Base-by-base conservation (phyloP, 2,329 filamentous ascomycete genomes). In the Plectosphaerella sp. region DNA sequence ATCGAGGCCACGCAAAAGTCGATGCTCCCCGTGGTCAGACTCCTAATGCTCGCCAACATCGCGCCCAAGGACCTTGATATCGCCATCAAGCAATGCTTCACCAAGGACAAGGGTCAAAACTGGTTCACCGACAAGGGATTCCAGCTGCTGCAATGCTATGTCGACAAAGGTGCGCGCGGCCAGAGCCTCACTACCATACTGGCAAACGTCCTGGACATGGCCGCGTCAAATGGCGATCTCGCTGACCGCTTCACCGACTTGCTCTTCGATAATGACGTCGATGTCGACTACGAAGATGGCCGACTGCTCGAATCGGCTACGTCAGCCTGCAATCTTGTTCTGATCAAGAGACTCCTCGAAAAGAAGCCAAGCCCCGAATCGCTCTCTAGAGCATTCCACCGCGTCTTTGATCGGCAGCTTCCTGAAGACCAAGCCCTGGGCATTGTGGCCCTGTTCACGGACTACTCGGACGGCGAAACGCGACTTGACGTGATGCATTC, bases 281-380 rank as follows among this genome's bases (percentile, higher is more conserved):
- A 76, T 51, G 71, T 80, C 53, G 75, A 80, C 58, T 69, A 75
- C 53, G 70, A 76, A 18, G 62, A 73, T 50, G 76, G 76, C 18
- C 53, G 80, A 59, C 75, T 78, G 2, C 63, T 87, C 7, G 74
- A 76, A 50, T 67, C 75, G 48, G 81, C 82, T 2, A 78, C 82
- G 1, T 74, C 74, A 1, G 74, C 72, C 43, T 80, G 75, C 7
- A 74, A 82, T 47, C 62, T 70, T 5, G 67, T 70, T 12, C 72
- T 85, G 56, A 75, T 82, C 3, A 67, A 65, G 47, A 67, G 72
- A 46, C 69, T 87, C 20, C 67, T 86, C 6, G 64, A 69, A 5
- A 71, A 76, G 50, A 72, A 73, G 9, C 80, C 83, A 0, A 74
- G 72, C 5, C 69, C 75, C 2, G 70, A 74, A 45, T 71, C 79